A percentile compares a stretch with the other conserved stretches of the same genome.
phyloP scores from a whole-genome alignment of 2,329 filamentous ascomycete species.

The Hypoxylon sp. region DNA sequence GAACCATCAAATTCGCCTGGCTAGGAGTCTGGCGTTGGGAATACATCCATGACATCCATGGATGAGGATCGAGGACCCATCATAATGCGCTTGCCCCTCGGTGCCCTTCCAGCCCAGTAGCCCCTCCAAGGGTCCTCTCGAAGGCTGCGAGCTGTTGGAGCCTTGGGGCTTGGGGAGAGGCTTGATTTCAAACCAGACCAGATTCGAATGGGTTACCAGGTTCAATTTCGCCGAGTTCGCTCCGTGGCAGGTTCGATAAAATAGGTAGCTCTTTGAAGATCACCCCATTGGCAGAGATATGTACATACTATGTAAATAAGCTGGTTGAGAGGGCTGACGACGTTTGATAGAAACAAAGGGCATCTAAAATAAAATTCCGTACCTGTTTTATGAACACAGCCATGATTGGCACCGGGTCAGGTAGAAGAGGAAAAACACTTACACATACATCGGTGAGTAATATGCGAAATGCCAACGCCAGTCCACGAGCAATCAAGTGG shows the following conservation, averaged over 20 bases:
- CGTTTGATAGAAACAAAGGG: conserved; percentile 2
- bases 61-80: conserved; percentile 27
- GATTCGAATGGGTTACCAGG: conserved; percentile 38
- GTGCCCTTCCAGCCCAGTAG: conserved; percentile 37
- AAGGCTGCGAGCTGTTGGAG: conserved; percentile 30
- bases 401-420: not conserved
- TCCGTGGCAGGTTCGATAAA: conserved; percentile 28
- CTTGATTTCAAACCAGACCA: conserved; percentile 40
- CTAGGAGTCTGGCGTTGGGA: conserved; percentile 9
- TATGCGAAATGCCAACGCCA: conserved; percentile 15
- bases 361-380: conserved; percentile 4
- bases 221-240: conserved; percentile 44
- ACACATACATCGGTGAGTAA: conserved; percentile 14
- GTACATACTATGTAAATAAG: not conserved
- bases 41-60: not conserved
- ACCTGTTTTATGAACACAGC: not conserved
- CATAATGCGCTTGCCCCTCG: conserved; percentile 29
- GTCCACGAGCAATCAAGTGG: conserved; percentile 14
- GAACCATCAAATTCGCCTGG: conserved; percentile 32
- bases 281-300: conserved; percentile 22
- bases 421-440: not conserved
- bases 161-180: conserved; percentile 19
- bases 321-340: conserved; percentile 7
- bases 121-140: conserved; percentile 39
- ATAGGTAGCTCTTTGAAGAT: conserved; percentile 31